A percentile compares a stretch with the other conserved stretches of the same genome.
Evolutionary conservation across 108 stramenopile genomes (phyloP).

Genomic region (Cyclotella baltica): DNA sequence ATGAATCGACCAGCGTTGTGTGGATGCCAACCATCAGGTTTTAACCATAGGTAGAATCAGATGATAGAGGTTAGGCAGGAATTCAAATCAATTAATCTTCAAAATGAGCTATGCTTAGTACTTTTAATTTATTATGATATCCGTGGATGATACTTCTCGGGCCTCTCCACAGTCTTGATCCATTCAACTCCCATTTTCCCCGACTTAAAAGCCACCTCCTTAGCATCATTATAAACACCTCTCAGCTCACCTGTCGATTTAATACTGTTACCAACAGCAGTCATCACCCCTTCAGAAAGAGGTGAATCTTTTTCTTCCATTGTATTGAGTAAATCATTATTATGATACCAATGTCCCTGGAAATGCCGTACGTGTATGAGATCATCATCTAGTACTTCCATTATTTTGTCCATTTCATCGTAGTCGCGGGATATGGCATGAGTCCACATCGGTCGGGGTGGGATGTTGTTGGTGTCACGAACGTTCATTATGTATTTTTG

Average conservation of each 20-base stretch:
- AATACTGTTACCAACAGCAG: constrained; percentile 29
- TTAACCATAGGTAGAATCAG: too few relatives aligned
- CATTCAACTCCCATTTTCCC: constrained; percentile 35
- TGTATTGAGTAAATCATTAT: constrained; percentile 40
- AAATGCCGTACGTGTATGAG: constrained; percentile 52
- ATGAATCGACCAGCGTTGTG: too few relatives aligned
- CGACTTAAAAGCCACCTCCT: constrained; percentile 3
- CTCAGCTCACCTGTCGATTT: not conserved
- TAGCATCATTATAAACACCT: constrained; percentile 23
- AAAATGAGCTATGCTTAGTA: too few relatives aligned
- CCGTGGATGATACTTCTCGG: constrained; percentile 27
- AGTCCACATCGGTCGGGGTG: constrained; percentile 54
- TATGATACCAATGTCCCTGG: constrained; percentile 52
- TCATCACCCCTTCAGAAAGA: constrained; percentile 22
- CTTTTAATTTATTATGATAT: constrained; percentile 6
- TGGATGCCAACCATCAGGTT: too few relatives aligned
- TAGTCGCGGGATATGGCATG: constrained; percentile 49
- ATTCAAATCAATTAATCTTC: too few relatives aligned
- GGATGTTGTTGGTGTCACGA: constrained; percentile 26
- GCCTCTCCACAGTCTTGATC: constrained; percentile 46
- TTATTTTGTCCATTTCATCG: constrained; percentile 47
- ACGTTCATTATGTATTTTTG: constrained; percentile 54
- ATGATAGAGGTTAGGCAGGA: too few relatives aligned
- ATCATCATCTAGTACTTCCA: constrained; percentile 51
- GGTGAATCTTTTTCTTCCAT: constrained; percentile 47